Percentiles rank a stretch among this genome's conserved stretches.
phyloP scores from a whole-genome alignment of 306 rosid genomes.

The Adenanthera pavonina region DNA sequence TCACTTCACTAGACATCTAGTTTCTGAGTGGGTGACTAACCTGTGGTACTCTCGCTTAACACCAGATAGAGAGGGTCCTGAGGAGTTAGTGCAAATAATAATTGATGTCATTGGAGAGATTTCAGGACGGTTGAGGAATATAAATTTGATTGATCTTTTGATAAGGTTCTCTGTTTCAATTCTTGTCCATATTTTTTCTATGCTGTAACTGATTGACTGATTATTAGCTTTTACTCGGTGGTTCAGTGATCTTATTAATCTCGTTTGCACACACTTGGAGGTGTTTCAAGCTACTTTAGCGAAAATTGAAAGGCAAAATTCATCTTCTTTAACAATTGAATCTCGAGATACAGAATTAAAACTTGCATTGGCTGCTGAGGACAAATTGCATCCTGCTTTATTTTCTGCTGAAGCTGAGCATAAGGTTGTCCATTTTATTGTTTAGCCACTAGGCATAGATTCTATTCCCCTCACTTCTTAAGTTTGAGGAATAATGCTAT shows the following conservation, averaged over 20 bases:
- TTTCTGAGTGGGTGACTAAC: constrained; percentile 94
- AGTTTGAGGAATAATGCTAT: constrained; percentile 43
- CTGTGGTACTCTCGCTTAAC: constrained; percentile 94
- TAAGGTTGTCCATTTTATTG: constrained; percentile 64
- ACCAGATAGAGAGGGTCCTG: constrained; percentile 94
- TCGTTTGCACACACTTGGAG: constrained; percentile 87
- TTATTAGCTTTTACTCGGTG: constrained; percentile 43
- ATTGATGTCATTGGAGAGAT: constrained; percentile 82
- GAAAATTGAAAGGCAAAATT: constrained; percentile 65
- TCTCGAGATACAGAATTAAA: constrained; percentile 72
- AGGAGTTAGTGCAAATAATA: constrained; percentile 75
- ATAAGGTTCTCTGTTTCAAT: constrained; percentile 67
- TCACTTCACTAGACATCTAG: constrained; percentile 75
- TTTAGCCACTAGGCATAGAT: constrained; percentile 32
- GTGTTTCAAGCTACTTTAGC: constrained; percentile 77
- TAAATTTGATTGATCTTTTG: constrained; percentile 87
- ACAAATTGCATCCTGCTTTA: constrained; percentile 95
- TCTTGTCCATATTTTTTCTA: constrained; percentile 27
- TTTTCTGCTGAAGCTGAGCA: constrained; percentile 98
- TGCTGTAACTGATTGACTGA: constrained; percentile 38
- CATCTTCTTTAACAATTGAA: constrained; percentile 62
- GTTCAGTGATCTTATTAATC: constrained; percentile 86
- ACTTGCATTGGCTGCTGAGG: constrained; percentile 69
- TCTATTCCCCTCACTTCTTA: constrained; percentile 22
- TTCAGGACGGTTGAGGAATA: constrained; percentile 85